Conservation (phyloP, 2,329 filamentous ascomycete genomes). For the Diatrype stigma region DNA sequence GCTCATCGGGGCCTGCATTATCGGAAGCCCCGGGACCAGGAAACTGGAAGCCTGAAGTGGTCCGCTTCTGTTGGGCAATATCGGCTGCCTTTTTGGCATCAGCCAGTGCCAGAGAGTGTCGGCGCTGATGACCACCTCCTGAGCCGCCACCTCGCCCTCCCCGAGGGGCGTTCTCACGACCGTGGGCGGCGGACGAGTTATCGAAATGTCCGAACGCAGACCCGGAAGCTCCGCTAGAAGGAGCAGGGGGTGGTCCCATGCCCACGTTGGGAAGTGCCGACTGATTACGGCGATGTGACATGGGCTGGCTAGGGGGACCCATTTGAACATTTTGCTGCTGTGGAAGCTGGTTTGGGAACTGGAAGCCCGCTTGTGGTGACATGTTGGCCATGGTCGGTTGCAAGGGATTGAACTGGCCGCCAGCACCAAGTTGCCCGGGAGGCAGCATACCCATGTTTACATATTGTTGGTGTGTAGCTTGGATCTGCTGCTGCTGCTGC, state of each 20-base stretch:
- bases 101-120: conserved; percentile 89
- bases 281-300: conserved; percentile 94
- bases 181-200: conserved; percentile 53
- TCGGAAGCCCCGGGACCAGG: conserved; percentile 68
- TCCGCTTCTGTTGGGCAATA: conserved; percentile 92
- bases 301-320: conserved; percentile 71
- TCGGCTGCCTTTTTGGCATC: conserved; percentile 98
- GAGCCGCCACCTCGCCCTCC: conserved; percentile 71
- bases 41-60: conserved; percentile 91
- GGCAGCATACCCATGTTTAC: conserved; percentile 95
- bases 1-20: conserved; percentile 54
- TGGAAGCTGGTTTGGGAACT: conserved; percentile 77
- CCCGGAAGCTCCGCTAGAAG: conserved; percentile 84
- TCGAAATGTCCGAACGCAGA: conserved; percentile 76
- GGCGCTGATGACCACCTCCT: conserved; percentile 79
- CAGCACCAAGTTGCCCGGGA: conserved; percentile 74
- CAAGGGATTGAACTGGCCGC: conserved; percentile 69
- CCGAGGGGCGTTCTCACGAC: conserved; percentile 65
- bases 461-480: conserved; percentile 94
- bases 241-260: conserved; percentile 83
- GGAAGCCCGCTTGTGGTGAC: conserved; percentile 76
- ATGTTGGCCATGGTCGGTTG: conserved; percentile 77
- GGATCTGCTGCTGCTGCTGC: conserved; percentile 96
- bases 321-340: conserved; percentile 67
- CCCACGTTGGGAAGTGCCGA: conserved; percentile 91